Base-by-base conservation (phyloP, 495 filamentous ascomycete genomes). In the Aspergillus biplanus region DNA sequence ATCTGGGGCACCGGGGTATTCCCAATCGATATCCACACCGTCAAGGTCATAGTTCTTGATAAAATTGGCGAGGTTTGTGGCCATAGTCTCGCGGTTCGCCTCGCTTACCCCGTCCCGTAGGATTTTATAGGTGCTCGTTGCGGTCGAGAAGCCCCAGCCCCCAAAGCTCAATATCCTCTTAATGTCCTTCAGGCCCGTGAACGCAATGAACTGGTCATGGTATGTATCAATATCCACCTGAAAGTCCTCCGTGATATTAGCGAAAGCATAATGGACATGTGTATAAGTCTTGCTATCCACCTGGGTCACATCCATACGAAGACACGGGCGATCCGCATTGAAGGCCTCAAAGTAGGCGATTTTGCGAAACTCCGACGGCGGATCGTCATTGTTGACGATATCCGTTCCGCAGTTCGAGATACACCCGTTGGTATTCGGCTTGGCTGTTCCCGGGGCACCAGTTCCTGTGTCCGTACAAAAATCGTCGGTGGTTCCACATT, bases 221-320 rank as follows among this genome's bases (percentile, higher is more conserved):
- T 31, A 18, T 12, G 65, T 62, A 3, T 34, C 61, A 16, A 81
- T 63, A 11, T 69, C 33, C 27, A 76, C 65, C 4, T 62, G 52
- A 21, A 57, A 78, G 52, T 64, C 62, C 11, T 49, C 8, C 11
- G 66, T 74, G 44, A 84, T 62, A 7, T 48, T 66, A 1, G 63
- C 78, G 68, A 85, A 85, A 1, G 69, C 69, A 46, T 74, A 81
- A 59, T 83, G 74, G 15, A 84, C 63, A 58, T 83, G 78, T 0
- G 77, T 78, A 52, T 81, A 83, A 6, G 39, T 44, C 33, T 18
- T 55, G 0, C 56, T 56, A 44, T 77, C 62, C 52, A 69, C 65
- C 0, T 56, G 11, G 9, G 34, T 33, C 31, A 63, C 62, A 8
- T 39, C 33, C 61, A 66, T 66, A 13, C 55, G 56, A 49, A 77